These are phyloP conservation scores for Saturnispora gosingensis DNA, from an alignment of 805 yeast genomes.

Conservation along the genomic window DNA sequence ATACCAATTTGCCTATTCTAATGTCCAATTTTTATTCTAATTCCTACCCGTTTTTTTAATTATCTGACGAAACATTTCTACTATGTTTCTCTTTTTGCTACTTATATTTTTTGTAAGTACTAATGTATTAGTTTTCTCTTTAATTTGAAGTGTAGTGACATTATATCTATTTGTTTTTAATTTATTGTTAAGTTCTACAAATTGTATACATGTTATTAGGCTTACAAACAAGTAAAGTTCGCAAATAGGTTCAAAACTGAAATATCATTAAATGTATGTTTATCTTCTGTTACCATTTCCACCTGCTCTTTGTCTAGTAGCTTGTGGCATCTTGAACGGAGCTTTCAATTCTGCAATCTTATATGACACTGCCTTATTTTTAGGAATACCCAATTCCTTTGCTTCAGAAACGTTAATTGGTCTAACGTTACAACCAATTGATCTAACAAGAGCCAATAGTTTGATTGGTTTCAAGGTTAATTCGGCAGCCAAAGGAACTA, in stretches of 20 bases:
- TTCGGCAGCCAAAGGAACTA: constrained; percentile 78
- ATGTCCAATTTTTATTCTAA: neutral
- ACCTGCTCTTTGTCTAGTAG: constrained; percentile 43
- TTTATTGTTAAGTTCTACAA: neutral
- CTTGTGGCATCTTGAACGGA: constrained; percentile 83
- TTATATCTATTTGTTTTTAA: neutral
- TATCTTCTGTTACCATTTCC: constrained; percentile 9
- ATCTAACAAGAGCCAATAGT: constrained; percentile 58
- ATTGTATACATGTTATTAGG: neutral
- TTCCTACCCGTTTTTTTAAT: neutral
- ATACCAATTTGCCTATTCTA: neutral
- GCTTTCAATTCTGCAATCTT: constrained; percentile 79
- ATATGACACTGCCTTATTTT: constrained; percentile 41
- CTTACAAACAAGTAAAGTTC: neutral
- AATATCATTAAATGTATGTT: neutral
- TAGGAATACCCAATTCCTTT: constrained; percentile 61
- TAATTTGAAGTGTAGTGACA: neutral
- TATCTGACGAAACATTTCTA: neutral
- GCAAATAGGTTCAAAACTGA: neutral
- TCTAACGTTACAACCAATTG: constrained; percentile 75
- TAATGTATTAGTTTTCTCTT: neutral
- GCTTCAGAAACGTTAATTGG: constrained; percentile 66
- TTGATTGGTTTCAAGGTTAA: constrained; percentile 71
- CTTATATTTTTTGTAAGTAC: neutral
- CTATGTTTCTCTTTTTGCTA: neutral